Conservation (phyloP, 2,329 filamentous ascomycete genomes). For the Rutstroemia sp. region DNA sequence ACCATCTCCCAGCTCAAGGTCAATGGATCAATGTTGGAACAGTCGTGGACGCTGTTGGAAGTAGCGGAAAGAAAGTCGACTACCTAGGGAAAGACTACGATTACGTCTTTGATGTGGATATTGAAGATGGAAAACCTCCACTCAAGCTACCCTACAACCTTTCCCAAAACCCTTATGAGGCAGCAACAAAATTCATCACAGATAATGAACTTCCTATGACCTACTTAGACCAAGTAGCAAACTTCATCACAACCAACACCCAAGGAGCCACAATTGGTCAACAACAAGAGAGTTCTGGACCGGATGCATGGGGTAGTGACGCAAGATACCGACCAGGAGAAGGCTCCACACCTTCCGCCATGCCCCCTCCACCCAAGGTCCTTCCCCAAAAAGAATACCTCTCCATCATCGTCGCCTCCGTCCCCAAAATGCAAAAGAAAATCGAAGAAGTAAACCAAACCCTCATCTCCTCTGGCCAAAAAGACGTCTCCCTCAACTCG, state of each 20-base stretch:
- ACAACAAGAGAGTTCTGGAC: slow-evolving; percentile 36
- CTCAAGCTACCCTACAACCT: slow-evolving; percentile 92
- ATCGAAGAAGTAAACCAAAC: slow-evolving; percentile 67
- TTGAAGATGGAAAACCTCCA: slow-evolving; percentile 87
- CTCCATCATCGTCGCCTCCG: slow-evolving; percentile 67
- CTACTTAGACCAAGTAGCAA: slow-evolving; percentile 86
- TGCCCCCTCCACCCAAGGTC: slow-evolving; percentile 42
- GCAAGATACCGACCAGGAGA: slow-evolving; percentile 72
- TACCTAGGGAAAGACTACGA: slow-evolving; percentile 87
- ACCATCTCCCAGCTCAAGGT: slow-evolving; percentile 40
- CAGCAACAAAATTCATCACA: slow-evolving; percentile 82
- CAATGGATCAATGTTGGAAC: slow-evolving; percentile 90
- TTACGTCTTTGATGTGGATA: slow-evolving; percentile 93
- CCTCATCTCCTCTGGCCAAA: slow-evolving; percentile 63
- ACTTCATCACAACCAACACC: slow-evolving; percentile 87
- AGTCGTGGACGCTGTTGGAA: slow-evolving; percentile 82
- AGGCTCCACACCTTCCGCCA: slow-evolving; percentile 33
- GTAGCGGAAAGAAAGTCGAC: slow-evolving; percentile 66
- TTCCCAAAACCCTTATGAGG: slow-evolving; percentile 86
- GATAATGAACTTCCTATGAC: slow-evolving; percentile 81
- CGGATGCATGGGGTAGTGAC: slow-evolving; percentile 70
- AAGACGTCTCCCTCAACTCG: slow-evolving; percentile 67
- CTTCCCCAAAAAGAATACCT: slow-evolving; percentile 77
- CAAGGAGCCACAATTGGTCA: slow-evolving; percentile 77
- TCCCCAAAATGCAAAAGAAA: slow-evolving; percentile 65